Conservation (phyloP, 441 rosid species). For the Gossypium aridum region DNA sequence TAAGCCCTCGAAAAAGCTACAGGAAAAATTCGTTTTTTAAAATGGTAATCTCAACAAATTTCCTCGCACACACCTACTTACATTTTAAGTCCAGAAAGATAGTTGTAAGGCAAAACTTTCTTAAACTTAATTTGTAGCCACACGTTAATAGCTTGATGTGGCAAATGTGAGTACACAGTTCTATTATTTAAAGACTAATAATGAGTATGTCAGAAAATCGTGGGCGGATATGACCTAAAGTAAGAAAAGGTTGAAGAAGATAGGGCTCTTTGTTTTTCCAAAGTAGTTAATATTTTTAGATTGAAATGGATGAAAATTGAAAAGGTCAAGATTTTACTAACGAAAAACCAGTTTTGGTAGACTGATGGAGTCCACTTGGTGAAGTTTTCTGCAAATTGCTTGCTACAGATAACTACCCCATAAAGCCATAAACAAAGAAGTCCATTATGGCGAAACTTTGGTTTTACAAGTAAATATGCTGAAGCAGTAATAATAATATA, state of each 20-base stretch:
- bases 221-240: background rate
- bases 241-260: background rate
- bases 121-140: background rate
- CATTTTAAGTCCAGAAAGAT: background rate
- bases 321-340: background rate
- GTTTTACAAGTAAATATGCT: background rate
- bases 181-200: background rate
- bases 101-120: background rate
- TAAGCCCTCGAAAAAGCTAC: background rate
- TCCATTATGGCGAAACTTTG: background rate
- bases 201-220: background rate
- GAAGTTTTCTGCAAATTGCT: background rate
- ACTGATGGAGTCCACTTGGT: background rate
- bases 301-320: background rate
- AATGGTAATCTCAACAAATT: background rate
- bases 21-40: background rate
- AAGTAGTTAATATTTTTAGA: background rate
- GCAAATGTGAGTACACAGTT: background rate
- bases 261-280: background rate
- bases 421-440: background rate
- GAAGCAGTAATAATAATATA: background rate
- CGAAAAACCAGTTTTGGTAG: background rate
- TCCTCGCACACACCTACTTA: background rate
- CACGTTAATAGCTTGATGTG: background rate
- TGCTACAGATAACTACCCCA: background rate